Base-by-base conservation (phyloP, 2,329 filamentous ascomycete species). In the Aspergillus persii region DNA sequence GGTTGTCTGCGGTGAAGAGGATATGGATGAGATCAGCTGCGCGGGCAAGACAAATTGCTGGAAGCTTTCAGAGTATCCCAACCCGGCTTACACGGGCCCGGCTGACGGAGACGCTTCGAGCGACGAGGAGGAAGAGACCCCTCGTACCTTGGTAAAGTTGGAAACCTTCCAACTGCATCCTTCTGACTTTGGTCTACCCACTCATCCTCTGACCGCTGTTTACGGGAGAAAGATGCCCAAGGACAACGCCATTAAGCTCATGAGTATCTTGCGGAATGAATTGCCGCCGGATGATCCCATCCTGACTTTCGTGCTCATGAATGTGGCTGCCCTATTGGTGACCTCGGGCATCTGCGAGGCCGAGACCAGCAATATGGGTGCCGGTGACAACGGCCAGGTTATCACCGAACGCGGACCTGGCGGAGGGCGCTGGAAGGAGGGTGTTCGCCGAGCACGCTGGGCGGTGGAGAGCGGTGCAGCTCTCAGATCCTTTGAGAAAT, bases 21-120 rank as follows among this genome's bases (percentile, higher is more conserved):
- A 98, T 68, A 86, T 99, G 31, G 95, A 99, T 73, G 95, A 99
- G 79, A 86, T 99, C 62, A 95, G 90, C 68, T 97, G 94, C 67
- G 95, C 94, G 1, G 94, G 95, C 0, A 83, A 83, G 39, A 96
- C 93, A 2, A 87, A 90, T 69, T 96, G 93, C 83, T 99, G 95
- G 95, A 87, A 87, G 77, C 78, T 97, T 29, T 80, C 79, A 4
- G 82, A 83, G 61, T 76, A 79, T 54, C 71, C 77, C 1, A 81
- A 82, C 70, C 74, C 81, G 4, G 72, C 70, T 11, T 81, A 77
- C 61, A 68, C 72, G 29, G 68, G 62, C 8, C 62, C 69, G 8
- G 70, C 73, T 18, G 73, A 84, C 56, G 79, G 83, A 52, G 76
- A 77, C 51, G 72, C 74, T 4, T 74, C 77, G 15, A 69, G 74